Evolutionary conservation across 176 grass and related monocot species (phyloP), one percentile per base, ranked within the genome.

Genomic region (Aegilops bicornis): DNA sequence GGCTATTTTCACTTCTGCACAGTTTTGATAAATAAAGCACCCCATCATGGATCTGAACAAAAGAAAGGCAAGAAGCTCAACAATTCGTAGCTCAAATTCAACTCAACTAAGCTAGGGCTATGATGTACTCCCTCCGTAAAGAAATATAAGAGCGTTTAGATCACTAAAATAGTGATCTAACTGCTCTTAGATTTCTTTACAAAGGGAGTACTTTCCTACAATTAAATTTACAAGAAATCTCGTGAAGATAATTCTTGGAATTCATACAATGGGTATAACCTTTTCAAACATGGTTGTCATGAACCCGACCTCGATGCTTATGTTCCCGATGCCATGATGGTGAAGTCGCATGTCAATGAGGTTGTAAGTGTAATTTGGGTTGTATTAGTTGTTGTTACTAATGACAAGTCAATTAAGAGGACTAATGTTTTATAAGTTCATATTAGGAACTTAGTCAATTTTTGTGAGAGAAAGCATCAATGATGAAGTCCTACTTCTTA

Each of bases 321-420:
- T 79, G 85, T 91, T 87, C 74, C 89, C 84, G 35, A 87, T 35
- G 10, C 60, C 85, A 47, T 83, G 73, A 74, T 90, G 79, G 66
- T 79, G 39, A 24, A 90, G 74, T 24, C 83, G 80, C 20, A 74
- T 37, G 11, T 90, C 58, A 8, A 90, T 79, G 35, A 90, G 84
- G 37, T 39, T 1, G 37, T 39, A 39, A 39, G 37, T 39, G 37
- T 39, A 39, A 39, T 8, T 39, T 8, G 7, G 37, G 8, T 7
- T 39, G 1, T 39, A 39, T 39, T 39, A 8, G 0, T 7, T 39
- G 8, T 39, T 8, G 2, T 39, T 39, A 39, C 8, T 39, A 39
- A 39, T 2, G 7, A 7, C 7, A 8, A 39, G 8, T 39, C 1
- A 39, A 39, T 1, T 39, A 39, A 39, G 7, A 39, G 37, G 8